A percentile compares a stretch with the other conserved stretches of the same genome.
Evolutionary conservation across 768 basidiomycete genomes (phyloP).

Genomic region (Dacryopinax spathularia): DNA sequence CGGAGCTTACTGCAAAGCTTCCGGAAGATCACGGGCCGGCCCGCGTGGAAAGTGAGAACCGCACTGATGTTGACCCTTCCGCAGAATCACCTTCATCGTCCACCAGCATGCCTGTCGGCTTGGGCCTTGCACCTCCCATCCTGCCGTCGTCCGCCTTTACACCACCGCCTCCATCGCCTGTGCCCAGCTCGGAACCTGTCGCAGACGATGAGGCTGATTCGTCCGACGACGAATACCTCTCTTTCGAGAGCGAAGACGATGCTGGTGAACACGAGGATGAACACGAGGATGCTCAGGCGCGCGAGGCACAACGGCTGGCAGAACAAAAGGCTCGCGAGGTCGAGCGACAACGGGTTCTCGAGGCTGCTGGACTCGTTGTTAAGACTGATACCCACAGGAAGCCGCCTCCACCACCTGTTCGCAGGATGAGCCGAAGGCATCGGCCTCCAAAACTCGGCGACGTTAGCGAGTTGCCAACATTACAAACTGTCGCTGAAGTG

Average conservation of each 20-base stretch:
- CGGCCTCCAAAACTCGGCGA: constrained; percentile 18
- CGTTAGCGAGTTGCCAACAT: constrained; percentile 13
- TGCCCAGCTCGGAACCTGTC: constrained; percentile 22
- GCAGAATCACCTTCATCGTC: not conserved
- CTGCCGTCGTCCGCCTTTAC: not conserved
- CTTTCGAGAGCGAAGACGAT: constrained; percentile 27
- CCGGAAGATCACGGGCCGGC: constrained; percentile 1
- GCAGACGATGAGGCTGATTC: constrained; percentile 23
- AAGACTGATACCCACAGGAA: constrained; percentile 44
- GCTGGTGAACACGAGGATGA: constrained; percentile 30
- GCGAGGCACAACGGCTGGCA: constrained; percentile 33
- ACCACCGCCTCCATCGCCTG: constrained; percentile 14
- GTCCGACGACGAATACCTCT: constrained; percentile 32
- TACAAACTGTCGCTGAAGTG: constrained; percentile 10
- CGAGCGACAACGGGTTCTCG: constrained; percentile 70
- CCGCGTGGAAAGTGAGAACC: not conserved
- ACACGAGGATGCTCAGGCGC: constrained; percentile 20
- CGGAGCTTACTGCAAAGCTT: constrained; percentile 5
- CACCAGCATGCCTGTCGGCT: not conserved
- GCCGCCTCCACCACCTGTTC: constrained; percentile 21
- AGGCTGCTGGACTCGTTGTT: constrained; percentile 75
- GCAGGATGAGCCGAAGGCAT: constrained; percentile 14
- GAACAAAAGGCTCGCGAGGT: constrained; percentile 49
- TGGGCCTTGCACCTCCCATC: constrained; percentile 3
- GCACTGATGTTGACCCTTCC: constrained; percentile 10